Conservation (phyloP, 805 yeast genomes). For the Candida ascalaphidarum region DNA sequence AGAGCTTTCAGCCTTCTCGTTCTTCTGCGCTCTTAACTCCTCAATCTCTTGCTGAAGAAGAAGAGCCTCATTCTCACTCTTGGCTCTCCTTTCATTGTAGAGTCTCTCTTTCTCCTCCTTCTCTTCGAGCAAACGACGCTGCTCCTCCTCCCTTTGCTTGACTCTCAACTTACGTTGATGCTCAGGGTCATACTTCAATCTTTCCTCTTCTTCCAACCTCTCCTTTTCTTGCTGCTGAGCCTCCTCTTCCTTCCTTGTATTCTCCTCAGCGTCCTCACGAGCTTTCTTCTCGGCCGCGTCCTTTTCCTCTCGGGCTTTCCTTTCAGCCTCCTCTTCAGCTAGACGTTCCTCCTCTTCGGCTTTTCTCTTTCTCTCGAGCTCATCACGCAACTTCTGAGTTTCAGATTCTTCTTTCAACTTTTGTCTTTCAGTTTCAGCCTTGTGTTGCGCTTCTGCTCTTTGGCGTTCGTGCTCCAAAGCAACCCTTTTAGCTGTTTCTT, state of each 20-base stretch:
- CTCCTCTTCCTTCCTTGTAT: slow-evolving; percentile 4
- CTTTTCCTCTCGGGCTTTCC: slow-evolving; percentile 3
- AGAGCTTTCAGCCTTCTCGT: slow-evolving; percentile 13
- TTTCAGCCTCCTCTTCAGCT: slow-evolving; percentile 4
- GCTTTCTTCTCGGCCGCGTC: slow-evolving; percentile 1
- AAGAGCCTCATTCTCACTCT: slow-evolving; percentile 17
- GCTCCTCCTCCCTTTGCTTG: slow-evolving; percentile 17
- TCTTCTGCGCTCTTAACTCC: slow-evolving; percentile 17
- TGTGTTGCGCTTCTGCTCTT: slow-evolving; percentile 30
- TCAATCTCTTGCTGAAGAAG: slow-evolving; percentile 23
- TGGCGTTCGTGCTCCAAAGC: slow-evolving; percentile 10
- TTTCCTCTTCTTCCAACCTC: slow-evolving; percentile 6
- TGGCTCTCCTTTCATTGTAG: slow-evolving; percentile 15
- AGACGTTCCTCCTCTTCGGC: slow-evolving; percentile 6
- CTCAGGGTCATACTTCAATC: slow-evolving; percentile 15
- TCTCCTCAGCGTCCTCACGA: slow-evolving; percentile 6
- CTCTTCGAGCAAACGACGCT: slow-evolving; percentile 14
- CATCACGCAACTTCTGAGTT: slow-evolving; percentile 6
- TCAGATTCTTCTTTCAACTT: slow-evolving; percentile 10
- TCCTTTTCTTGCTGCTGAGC: neutral
- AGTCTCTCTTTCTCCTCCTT: slow-evolving; percentile 17
- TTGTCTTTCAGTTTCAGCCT: slow-evolving; percentile 8
- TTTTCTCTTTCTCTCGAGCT: slow-evolving; percentile 3
- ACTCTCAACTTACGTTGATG: slow-evolving; percentile 17
- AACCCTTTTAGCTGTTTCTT: slow-evolving; percentile 27